Conservation (phyloP, 2,329 filamentous ascomycete species). For the Xenosphaeropsis pyriputrescens region DNA sequence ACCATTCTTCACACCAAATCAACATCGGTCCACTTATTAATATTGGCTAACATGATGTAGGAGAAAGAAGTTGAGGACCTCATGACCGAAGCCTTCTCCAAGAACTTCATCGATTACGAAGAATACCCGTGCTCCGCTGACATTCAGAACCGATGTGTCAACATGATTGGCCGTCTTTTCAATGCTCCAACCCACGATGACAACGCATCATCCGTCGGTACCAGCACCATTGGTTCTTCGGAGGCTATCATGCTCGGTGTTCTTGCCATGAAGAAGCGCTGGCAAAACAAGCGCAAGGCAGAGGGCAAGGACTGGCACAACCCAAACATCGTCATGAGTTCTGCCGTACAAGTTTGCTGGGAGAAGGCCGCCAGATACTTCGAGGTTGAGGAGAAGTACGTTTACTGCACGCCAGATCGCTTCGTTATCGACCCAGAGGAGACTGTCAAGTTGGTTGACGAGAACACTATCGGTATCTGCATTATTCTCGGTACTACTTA, state of each 20-base stretch:
- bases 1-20: too few relatives aligned
- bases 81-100: constrained; percentile 83
- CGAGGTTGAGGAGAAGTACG: constrained; percentile 80
- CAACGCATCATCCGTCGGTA: constrained; percentile 59
- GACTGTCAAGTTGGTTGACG: constrained; percentile 44
- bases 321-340: constrained; percentile 92
- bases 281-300: constrained; percentile 75
- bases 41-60: constrained; percentile 23
- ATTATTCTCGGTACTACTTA: constrained; percentile 86
- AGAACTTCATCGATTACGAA: constrained; percentile 91
- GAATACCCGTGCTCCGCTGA: constrained; percentile 71
- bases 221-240: constrained; percentile 77
- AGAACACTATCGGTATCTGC: constrained; percentile 81
- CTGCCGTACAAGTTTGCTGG: constrained; percentile 94
- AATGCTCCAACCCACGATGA: constrained; percentile 50
- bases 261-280: constrained; percentile 88
- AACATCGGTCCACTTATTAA: too few relatives aligned
- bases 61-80: constrained; percentile 93
- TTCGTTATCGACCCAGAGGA: constrained; percentile 50
- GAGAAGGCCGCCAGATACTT: constrained; percentile 86
- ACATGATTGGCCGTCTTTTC: constrained; percentile 83
- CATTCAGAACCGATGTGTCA: constrained; percentile 84
- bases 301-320: constrained; percentile 66
- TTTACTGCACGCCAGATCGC: constrained; percentile 45
- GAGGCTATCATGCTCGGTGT: constrained; percentile 77